Evolutionary conservation across 257 asterid species (phyloP), one percentile per base, ranked within the genome.

Genomic region (Rubia yunnanensis): DNA sequence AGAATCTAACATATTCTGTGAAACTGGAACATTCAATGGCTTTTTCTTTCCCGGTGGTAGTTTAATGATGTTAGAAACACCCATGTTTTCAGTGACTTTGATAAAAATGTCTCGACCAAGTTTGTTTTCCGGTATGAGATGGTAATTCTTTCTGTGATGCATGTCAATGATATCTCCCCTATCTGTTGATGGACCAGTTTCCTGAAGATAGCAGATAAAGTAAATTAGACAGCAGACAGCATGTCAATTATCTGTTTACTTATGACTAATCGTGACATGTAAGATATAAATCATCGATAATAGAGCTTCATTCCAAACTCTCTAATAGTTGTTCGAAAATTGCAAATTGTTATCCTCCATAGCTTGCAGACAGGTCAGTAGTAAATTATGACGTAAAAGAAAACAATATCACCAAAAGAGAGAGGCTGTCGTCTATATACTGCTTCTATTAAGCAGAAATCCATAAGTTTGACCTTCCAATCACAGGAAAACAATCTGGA

Each of bases 21-120:
- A 85, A 77, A 83, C 91, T 5, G 97, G 96, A 58, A 92, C 87
- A 75, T 82, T 88, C 24, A 89, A 64, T 64, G 82, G 76, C 82
- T 86, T 82, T 34, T 73, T 76, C 78, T 86, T 91, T 73, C 95
- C 97, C 20, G 99, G 82, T 68, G 95, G 94, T 94, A 92, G 79
- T 77, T 82, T 85, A 64, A 88, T 77, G 62, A 79, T 77, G 67
- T 77, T 77, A 44, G 87, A 71, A 65, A 73, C 72, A 61, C 86
- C 87, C 63, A 66, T 67, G 60, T 62, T 81, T 69, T 79, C 90
- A 72, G 79, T 62, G 67, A 84, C 80, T 84, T 87, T 73, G 70
- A 89, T 81, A 74, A 83, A 92, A 70, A 92, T 86, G 81, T 88
- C 96, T 85, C 77, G 86, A 67, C 96, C 97, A 67, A 92, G 94